Conservation (phyloP, 805 yeast species). For the Naumovozyma baii region DNA sequence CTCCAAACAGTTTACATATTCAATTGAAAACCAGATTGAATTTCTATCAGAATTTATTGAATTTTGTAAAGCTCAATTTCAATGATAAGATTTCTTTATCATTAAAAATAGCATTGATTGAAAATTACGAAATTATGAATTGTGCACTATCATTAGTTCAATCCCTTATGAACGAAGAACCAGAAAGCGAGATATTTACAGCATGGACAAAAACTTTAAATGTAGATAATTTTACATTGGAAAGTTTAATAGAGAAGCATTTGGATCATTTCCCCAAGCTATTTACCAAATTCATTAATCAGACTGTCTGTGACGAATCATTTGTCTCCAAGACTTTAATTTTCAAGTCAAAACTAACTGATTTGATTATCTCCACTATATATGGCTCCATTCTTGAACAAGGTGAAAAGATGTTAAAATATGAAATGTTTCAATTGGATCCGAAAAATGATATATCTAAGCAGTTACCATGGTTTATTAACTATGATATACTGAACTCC, state of each 20-base stretch:
- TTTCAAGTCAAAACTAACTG: conserved; percentile 14
- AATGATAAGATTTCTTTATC: conserved; percentile 28
- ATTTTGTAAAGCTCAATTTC: conserved; percentile 40
- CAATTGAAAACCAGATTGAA: conserved; percentile 43
- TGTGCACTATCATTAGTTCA: conserved; percentile 41
- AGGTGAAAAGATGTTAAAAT: conserved; percentile 34
- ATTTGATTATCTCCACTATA: conserved; percentile 18
- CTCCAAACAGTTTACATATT: conserved; percentile 38
- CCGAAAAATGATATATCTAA: conserved; percentile 1
- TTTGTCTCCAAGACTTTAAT: conserved; percentile 4
- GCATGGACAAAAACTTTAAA: conserved; percentile 9
- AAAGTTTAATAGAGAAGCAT: conserved; percentile 19
- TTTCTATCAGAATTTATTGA: conserved; percentile 37
- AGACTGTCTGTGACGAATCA: conserved; percentile 4
- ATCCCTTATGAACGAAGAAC: conserved; percentile 7
- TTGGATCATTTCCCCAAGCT: conserved; percentile 20
- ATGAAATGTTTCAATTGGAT: conserved; percentile 28
- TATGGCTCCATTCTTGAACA: conserved; percentile 29
- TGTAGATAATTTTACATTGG: conserved; percentile 9
- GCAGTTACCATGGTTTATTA: conserved; percentile 40
- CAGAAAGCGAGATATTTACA: conserved; percentile 1
- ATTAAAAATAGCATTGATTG: conserved; percentile 33
- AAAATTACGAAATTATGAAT: conserved; percentile 35
- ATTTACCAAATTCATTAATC: conserved; percentile 19
- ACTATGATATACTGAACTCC: conserved; percentile 31